A percentile compares a stretch with the other conserved stretches of the same genome.
Evolutionary conservation across 2,329 filamentous ascomycete genomes (phyloP).

Genomic region (Pseudophaeomoniella oleicola): DNA sequence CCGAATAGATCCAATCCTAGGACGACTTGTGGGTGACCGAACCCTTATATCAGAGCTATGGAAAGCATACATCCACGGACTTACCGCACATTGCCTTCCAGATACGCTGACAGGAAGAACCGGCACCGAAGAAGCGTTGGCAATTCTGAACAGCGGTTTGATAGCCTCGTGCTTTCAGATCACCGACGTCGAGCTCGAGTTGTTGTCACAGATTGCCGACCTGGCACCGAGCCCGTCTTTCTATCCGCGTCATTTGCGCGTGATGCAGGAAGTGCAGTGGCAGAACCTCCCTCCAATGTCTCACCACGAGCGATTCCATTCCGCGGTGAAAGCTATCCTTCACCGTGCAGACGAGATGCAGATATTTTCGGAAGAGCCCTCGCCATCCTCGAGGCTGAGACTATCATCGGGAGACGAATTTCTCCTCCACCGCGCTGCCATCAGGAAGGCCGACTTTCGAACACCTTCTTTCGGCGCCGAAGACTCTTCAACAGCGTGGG

Average conservation of each 20-base stretch:
- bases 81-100: slow-evolving; percentile 19
- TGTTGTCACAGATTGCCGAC: slow-evolving; percentile 3
- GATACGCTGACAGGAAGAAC: slow-evolving; percentile 20
- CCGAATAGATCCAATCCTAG: slow-evolving; percentile 11
- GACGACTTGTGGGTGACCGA: slow-evolving; percentile 8
- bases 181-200: slow-evolving; percentile 1
- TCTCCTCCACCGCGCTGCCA: no score
- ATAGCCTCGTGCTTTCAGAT: slow-evolving; percentile 4
- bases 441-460: no score
- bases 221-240: slow-evolving; percentile 4
- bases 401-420: no score
- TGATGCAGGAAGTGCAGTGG: slow-evolving; percentile 7
- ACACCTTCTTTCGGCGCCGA: no score
- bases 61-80: slow-evolving; percentile 20
- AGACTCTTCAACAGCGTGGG: no score
- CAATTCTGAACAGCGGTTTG: slow-evolving; percentile 10
- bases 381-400: no score
- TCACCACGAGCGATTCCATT: slow-evolving; percentile 7
- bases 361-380: no score
- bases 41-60: slow-evolving; percentile 11
- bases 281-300: slow-evolving; percentile 3
- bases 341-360: no score
- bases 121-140: slow-evolving; percentile 17
- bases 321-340: slow-evolving; percentile 4
- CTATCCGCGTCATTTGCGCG: slow-evolving; percentile 5